Percentiles rank a stretch among this genome's conserved stretches.
These are phyloP conservation scores for Huntiella decipiens DNA, from an alignment of 2,329 filamentous ascomycete genomes.

Conservation along the genomic window DNA sequence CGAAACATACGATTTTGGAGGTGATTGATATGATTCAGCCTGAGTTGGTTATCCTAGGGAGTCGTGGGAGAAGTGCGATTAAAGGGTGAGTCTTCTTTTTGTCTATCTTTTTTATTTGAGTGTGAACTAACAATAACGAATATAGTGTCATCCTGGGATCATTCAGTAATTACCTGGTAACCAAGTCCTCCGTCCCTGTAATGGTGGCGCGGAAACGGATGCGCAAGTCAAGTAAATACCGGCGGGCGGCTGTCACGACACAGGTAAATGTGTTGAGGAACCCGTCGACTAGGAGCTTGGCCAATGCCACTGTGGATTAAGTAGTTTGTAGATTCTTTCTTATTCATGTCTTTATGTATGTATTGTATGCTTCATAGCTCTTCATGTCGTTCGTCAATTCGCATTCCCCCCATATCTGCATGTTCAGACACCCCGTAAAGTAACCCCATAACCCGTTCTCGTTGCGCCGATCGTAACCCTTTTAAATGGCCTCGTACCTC, in stretches of 20 bases:
- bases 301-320: constrained; percentile 58
- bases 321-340: not conserved
- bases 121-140: constrained; percentile 18
- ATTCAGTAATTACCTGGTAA: constrained; percentile 93
- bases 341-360: not conserved
- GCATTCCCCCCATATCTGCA: not conserved
- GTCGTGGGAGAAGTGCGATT: constrained; percentile 71
- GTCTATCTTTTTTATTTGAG: not conserved
- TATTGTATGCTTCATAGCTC: not conserved
- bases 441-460: constrained; percentile 64
- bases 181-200: constrained; percentile 87
- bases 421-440: constrained; percentile 36
- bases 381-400: too few species aligned
- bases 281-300: constrained; percentile 45
- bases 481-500: constrained; percentile 64
- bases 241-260: constrained; percentile 42
- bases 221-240: constrained; percentile 69
- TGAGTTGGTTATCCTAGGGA: constrained; percentile 83
- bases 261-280: constrained; percentile 69
- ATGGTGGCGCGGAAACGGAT: constrained; percentile 93
- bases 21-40: constrained; percentile 88
- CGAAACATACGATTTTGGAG: constrained; percentile 88
- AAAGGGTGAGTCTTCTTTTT: constrained; percentile 51
- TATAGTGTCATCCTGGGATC: constrained; percentile 76
- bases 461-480: constrained; percentile 57